phyloP scores from a whole-genome alignment of 1,139 yeast genomes.

The Sugiyamaella castrensis region DNA sequence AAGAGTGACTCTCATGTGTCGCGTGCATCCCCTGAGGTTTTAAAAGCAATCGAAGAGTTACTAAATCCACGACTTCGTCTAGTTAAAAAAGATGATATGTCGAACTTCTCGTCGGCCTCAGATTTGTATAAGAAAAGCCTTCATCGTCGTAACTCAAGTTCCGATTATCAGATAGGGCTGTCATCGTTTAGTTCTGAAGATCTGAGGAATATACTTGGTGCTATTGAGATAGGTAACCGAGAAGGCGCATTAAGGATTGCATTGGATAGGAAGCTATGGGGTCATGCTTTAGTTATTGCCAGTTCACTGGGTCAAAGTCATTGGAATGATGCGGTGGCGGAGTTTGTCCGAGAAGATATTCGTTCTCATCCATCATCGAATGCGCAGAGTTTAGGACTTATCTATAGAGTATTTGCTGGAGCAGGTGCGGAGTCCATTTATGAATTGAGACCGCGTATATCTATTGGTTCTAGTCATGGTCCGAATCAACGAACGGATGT shows the following conservation, averaged over 20 bases:
- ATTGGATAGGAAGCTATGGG: conserved; percentile 66
- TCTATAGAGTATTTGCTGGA: conserved; percentile 66
- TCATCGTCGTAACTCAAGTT: conserved; percentile 18
- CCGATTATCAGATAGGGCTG: conserved; percentile 29
- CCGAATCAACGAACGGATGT: conserved; percentile 12
- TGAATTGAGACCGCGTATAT: conserved; percentile 40
- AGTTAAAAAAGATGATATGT: conserved; percentile 16
- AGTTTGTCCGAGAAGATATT: conserved; percentile 48
- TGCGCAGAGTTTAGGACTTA: conserved; percentile 56
- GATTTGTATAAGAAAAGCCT: conserved; percentile 25
- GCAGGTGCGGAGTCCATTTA: conserved; percentile 53
- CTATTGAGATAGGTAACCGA: conserved; percentile 60
- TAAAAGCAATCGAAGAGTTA: conserved; percentile 23
- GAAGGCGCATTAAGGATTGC: conserved; percentile 65
- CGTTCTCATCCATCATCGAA: conserved; percentile 32
- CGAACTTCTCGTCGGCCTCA: conserved; percentile 27
- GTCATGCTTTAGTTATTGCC: conserved; percentile 71
- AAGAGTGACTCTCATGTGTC: conserved; percentile 26
- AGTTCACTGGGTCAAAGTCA: conserved; percentile 60
- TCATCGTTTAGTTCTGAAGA: conserved; percentile 37
- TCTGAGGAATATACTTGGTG: conserved; percentile 32
- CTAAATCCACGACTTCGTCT: conserved; percentile 28
- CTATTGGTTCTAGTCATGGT: conserved; percentile 22
- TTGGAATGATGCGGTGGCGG: conserved; percentile 57
- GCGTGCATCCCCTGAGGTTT: conserved; percentile 19